Evolutionary conservation across 2,329 filamentous ascomycete genomes (phyloP).

Genomic region (Chaetomium sp.): DNA sequence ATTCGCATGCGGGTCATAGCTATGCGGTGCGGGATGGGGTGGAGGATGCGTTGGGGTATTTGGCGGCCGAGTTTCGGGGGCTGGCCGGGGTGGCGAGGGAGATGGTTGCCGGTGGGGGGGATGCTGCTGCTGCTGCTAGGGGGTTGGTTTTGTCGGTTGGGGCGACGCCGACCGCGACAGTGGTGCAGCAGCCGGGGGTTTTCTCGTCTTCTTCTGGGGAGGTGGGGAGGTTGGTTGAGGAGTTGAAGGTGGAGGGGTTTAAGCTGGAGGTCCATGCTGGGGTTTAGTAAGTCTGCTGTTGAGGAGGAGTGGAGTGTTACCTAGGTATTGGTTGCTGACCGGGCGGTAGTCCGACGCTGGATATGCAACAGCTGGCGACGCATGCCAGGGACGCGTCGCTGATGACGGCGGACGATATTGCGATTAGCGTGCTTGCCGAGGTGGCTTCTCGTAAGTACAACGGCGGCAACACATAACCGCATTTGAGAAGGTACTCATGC

Average conservation of each 20-base stretch:
- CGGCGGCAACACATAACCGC: background rate
- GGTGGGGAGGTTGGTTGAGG: slow-evolving; percentile 41
- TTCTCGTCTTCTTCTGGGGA: slow-evolving; percentile 24
- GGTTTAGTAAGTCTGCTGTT: slow-evolving; percentile 32
- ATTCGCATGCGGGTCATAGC: slow-evolving; percentile 73
- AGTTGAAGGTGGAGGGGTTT: slow-evolving; percentile 39
- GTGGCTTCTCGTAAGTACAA: slow-evolving; percentile 44
- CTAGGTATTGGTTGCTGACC: background rate
- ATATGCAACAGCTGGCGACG: slow-evolving; percentile 78
- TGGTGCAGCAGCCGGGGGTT: slow-evolving; percentile 56
- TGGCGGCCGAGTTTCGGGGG: slow-evolving; percentile 62
- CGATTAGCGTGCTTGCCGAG: slow-evolving; percentile 70
- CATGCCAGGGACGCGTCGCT: slow-evolving; percentile 53
- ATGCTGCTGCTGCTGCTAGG: slow-evolving; percentile 32
- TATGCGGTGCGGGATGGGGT: slow-evolving; percentile 61
- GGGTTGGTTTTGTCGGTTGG: slow-evolving; percentile 66
- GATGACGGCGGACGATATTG: slow-evolving; percentile 60
- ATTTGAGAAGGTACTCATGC: background rate
- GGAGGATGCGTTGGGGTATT: slow-evolving; percentile 58
- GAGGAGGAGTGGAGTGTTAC: background rate
- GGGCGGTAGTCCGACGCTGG: slow-evolving; percentile 69
- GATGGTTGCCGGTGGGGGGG: slow-evolving; percentile 38
- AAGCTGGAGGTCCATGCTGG: slow-evolving; percentile 35
- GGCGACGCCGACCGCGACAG: slow-evolving; percentile 73
- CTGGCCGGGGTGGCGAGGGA: slow-evolving; percentile 50